These are phyloP conservation scores for Aspergillus conjunctus DNA, from an alignment of 495 filamentous ascomycete genomes.

Conservation along the genomic window DNA sequence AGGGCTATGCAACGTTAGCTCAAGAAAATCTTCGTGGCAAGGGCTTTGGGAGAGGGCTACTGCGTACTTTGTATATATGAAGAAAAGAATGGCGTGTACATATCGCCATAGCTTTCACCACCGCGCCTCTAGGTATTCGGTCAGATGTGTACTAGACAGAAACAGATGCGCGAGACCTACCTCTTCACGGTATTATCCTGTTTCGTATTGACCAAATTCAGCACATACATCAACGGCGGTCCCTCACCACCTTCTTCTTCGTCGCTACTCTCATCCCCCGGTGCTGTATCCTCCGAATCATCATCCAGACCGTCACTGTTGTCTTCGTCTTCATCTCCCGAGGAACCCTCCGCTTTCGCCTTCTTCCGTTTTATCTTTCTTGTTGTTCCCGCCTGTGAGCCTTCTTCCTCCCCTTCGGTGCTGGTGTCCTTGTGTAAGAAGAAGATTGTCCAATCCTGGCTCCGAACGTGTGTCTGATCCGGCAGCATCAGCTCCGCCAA, in stretches of 20 bases:
- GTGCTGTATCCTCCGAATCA: conserved; percentile 48
- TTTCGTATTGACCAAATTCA: conserved; percentile 98
- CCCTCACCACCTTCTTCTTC: conserved; percentile 65
- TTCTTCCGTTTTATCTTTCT: conserved; percentile 52
- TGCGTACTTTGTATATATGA: conserved; percentile 90
- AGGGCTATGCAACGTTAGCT: conserved; percentile 60
- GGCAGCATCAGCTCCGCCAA: conserved; percentile 98
- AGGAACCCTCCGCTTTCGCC: conserved; percentile 26
- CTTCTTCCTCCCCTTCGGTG: conserved; percentile 70
- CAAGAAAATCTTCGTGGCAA: not conserved
- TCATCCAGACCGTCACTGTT: conserved; percentile 50
- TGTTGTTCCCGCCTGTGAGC: conserved; percentile 49
- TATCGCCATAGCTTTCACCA: conserved; percentile 99
- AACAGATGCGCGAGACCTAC: conserved; percentile 40
- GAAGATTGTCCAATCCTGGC: conserved; percentile 99
- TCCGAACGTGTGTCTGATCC: conserved; percentile 92
- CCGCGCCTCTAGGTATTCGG: conserved; percentile 70
- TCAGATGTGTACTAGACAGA: conserved; percentile 9
- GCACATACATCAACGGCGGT: conserved; percentile 94
- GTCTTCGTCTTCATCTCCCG: conserved; percentile 58
- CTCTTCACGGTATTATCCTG: conserved; percentile 87
- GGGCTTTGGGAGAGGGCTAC: not conserved
- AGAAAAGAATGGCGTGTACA: conserved; percentile 98
- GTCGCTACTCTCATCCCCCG: conserved; percentile 52
- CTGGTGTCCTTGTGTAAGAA: conserved; percentile 94